These are phyloP conservation scores for Sphaerostilbella broomeana DNA, from an alignment of 2,329 filamentous ascomycete species.

Conservation along the genomic window DNA sequence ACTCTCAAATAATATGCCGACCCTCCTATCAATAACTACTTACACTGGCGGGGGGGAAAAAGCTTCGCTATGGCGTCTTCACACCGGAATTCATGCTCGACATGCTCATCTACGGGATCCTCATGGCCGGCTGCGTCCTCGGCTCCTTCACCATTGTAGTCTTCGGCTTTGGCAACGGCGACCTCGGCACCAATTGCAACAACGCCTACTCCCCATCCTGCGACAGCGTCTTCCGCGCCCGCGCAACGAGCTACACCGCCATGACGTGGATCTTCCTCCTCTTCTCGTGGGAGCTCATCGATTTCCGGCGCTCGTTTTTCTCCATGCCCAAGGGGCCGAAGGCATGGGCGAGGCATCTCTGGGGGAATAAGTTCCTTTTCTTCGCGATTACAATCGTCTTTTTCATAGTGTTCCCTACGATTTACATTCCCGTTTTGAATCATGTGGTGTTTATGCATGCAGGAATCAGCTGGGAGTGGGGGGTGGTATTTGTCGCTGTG, in stretches of 20 bases:
- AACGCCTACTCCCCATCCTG: conserved; percentile 43
- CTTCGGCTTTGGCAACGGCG: conserved; percentile 47
- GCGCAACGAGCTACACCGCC: conserved; percentile 59
- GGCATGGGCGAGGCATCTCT: conserved; percentile 50
- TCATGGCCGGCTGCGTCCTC: conserved; percentile 55
- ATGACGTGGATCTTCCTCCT: conserved; percentile 64
- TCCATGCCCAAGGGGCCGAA: conserved; percentile 36
- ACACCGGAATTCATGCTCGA: conserved; percentile 57
- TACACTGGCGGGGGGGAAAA: not conserved
- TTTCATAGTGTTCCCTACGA: conserved; percentile 49
- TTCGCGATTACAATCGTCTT: conserved; percentile 46
- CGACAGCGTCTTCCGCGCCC: conserved; percentile 55
- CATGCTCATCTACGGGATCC: conserved; percentile 56
- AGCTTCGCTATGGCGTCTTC: conserved; percentile 50
- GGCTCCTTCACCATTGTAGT: conserved; percentile 52
- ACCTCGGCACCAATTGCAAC: conserved; percentile 55
- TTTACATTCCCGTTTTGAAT: conserved; percentile 65
- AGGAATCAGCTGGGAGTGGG: conserved; percentile 64
- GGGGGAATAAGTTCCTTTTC: conserved; percentile 49
- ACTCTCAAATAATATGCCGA: no score
- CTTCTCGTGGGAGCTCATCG: conserved; percentile 63
- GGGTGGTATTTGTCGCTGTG: conserved; percentile 54
- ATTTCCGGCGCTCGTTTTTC: conserved; percentile 61
- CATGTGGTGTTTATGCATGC: conserved; percentile 58
- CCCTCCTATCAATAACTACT: no score